These are phyloP conservation scores for Neltuma alba DNA, from an alignment of 306 rosid genomes.

Conservation along the genomic window DNA sequence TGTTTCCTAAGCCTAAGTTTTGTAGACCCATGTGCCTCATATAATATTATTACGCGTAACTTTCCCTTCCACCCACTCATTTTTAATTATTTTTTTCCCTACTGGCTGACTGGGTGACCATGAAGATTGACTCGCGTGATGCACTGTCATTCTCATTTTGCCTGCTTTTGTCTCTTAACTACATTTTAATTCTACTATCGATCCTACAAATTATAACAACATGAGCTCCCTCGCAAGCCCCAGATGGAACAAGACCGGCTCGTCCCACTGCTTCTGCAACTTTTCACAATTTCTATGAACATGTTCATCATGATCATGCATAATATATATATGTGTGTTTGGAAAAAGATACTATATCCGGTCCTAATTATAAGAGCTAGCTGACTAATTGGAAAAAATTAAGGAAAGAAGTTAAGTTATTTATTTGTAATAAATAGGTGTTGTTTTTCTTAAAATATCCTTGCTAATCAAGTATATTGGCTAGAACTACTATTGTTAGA, in stretches of 20 bases:
- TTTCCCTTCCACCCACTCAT: neutral
- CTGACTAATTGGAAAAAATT: too few relatives aligned
- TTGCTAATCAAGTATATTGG: too few relatives aligned
- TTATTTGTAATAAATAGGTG: too few relatives aligned
- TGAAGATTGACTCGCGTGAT: neutral
- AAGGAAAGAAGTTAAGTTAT: too few relatives aligned
- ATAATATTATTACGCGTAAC: neutral
- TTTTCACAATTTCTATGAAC: too few relatives aligned
- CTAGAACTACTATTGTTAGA: too few relatives aligned
- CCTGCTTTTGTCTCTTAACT: neutral
- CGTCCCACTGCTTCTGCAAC: too few relatives aligned
- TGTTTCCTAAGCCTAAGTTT: neutral
- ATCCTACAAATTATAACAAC: neutral
- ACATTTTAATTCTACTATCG: neutral
- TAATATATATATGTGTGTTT: too few relatives aligned
- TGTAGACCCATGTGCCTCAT: neutral
- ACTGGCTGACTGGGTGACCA: neutral
- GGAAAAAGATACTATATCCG: too few relatives aligned
- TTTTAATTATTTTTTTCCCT: neutral
- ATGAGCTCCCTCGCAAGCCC: neutral
- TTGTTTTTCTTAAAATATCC: too few relatives aligned
- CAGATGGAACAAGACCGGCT: too few relatives aligned
- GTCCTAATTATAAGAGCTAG: too few relatives aligned
- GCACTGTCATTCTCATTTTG: neutral
- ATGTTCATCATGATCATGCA: neutral